Percentiles rank a stretch among this genome's conserved stretches.
phyloP scores from a whole-genome alignment of 1,139 yeast species.

The Zygosaccharomyces sapae region DNA sequence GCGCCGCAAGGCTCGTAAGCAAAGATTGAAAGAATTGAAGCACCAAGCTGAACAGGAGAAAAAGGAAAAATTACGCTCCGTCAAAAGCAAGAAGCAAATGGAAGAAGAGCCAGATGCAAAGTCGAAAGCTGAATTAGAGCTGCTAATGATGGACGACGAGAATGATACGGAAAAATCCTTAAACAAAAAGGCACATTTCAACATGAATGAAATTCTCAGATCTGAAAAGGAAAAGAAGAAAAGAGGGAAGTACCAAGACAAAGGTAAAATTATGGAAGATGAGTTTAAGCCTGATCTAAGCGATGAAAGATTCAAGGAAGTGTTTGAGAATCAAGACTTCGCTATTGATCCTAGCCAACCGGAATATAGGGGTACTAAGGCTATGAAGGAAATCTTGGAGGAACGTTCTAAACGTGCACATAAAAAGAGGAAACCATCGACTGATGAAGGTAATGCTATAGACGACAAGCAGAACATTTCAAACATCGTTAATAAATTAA shows the following conservation, averaged over 20 bases:
- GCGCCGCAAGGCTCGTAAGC: conserved; percentile 78
- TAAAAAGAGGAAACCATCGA: conserved; percentile 21
- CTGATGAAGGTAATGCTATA: conserved; percentile 9
- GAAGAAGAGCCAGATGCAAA: conserved; percentile 37
- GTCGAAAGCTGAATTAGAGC: conserved; percentile 66
- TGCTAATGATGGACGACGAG: conserved; percentile 69
- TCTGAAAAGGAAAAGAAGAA: conserved; percentile 56
- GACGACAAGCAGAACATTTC: conserved; percentile 17
- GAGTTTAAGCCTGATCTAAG: conserved; percentile 62
- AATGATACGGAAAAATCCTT: conserved; percentile 42
- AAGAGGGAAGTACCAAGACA: conserved; percentile 52
- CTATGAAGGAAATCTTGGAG: conserved; percentile 75
- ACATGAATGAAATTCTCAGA: conserved; percentile 71
- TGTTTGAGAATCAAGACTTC: conserved; percentile 83
- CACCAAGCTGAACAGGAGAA: conserved; percentile 44
- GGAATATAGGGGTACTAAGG: conserved; percentile 80
- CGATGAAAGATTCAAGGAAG: conserved; percentile 85
- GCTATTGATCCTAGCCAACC: conserved; percentile 90
- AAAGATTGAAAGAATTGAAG: conserved; percentile 58
- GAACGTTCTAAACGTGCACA: conserved; percentile 62
- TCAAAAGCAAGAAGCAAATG: conserved; percentile 23
- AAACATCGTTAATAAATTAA: conserved; percentile 30
- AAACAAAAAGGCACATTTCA: conserved; percentile 54
- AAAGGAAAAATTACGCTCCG: conserved; percentile 33
- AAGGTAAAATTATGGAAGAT: conserved; percentile 50